A percentile compares a stretch with the other conserved stretches of the same genome.
Conservation (phyloP, 1,284 basidiomycete species). For the Irpex lacteus region DNA sequence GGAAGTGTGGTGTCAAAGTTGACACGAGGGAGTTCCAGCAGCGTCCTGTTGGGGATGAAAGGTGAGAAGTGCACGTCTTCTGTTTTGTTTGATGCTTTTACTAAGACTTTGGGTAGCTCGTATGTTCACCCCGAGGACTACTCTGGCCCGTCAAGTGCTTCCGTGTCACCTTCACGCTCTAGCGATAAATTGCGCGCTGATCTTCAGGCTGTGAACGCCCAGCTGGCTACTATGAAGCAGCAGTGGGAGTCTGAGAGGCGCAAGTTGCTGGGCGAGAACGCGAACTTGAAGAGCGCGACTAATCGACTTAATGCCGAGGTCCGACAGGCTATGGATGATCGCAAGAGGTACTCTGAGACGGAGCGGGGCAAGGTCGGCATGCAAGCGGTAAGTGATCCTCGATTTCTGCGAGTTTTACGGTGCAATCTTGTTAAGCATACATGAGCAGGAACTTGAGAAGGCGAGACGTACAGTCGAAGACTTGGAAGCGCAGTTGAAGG, state of each 20-base stretch:
- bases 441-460: constrained; percentile 60
- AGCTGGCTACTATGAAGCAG: constrained; percentile 60
- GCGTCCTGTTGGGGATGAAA: constrained; percentile 49
- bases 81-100: not conserved
- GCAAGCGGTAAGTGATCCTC: constrained; percentile 46
- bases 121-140: constrained; percentile 46
- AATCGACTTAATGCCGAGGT: constrained; percentile 61
- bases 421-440: not conserved
- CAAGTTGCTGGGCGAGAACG: constrained; percentile 65
- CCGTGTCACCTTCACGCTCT: constrained; percentile 62
- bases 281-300: constrained; percentile 63
- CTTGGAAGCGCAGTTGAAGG: constrained; percentile 64
- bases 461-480: constrained; percentile 63
- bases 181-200: constrained; percentile 58
- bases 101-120: constrained; percentile 37
- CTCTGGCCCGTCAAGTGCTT: constrained; percentile 50
- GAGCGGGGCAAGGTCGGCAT: constrained; percentile 49
- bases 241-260: constrained; percentile 67
- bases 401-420: not conserved
- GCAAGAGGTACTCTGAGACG: constrained; percentile 46
- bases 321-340: constrained; percentile 54
- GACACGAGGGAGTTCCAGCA: constrained; percentile 42
- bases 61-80: constrained; percentile 36
- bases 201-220: constrained; percentile 53
- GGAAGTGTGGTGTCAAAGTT: constrained; percentile 62